Conservation (phyloP, 371 early-diverging fungal species). For the Capniomyces stellatus region DNA sequence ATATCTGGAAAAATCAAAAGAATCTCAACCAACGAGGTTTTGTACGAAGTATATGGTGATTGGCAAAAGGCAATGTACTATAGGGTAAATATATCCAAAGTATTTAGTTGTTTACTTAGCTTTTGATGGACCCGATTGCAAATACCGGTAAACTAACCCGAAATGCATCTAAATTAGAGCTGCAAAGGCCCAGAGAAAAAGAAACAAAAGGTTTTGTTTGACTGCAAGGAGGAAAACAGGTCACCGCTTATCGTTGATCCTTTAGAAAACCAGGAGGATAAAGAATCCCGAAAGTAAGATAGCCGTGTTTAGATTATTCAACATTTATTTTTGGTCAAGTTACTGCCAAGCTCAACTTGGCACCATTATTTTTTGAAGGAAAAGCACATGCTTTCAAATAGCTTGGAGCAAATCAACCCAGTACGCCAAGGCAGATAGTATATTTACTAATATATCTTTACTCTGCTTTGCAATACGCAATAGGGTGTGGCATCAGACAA, state of each 20-base stretch:
- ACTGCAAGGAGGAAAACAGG: conserved; percentile 39
- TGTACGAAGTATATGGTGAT: conserved; percentile 69
- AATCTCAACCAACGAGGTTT: conserved; percentile 37
- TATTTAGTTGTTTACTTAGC: neutral
- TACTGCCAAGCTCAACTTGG: too few relatives aligned
- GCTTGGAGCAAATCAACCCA: too few relatives aligned
- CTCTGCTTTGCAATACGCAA: too few relatives aligned
- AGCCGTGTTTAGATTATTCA: conserved; percentile 9
- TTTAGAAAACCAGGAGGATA: conserved; percentile 52
- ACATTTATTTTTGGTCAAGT: too few relatives aligned
- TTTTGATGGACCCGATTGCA: too few relatives aligned
- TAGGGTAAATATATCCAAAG: conserved; percentile 1
- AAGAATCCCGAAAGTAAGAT: conserved; percentile 51
- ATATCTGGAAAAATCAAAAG: conserved; percentile 68
- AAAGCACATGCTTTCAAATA: too few relatives aligned
- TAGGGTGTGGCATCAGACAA: conserved; percentile 59
- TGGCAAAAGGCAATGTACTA: conserved; percentile 68
- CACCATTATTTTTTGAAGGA: too few relatives aligned
- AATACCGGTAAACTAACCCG: too few relatives aligned
- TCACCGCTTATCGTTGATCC: conserved; percentile 50
- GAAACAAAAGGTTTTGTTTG: conserved; percentile 38
- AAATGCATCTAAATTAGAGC: too few relatives aligned
- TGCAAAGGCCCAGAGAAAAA: conserved; percentile 1
- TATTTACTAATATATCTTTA: too few relatives aligned
- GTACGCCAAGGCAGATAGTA: too few relatives aligned